A percentile compares a stretch with the other conserved stretches of the same genome.
Evolutionary conservation across 345 rosid species (phyloP).

Genomic region (Salix purpurea): DNA sequence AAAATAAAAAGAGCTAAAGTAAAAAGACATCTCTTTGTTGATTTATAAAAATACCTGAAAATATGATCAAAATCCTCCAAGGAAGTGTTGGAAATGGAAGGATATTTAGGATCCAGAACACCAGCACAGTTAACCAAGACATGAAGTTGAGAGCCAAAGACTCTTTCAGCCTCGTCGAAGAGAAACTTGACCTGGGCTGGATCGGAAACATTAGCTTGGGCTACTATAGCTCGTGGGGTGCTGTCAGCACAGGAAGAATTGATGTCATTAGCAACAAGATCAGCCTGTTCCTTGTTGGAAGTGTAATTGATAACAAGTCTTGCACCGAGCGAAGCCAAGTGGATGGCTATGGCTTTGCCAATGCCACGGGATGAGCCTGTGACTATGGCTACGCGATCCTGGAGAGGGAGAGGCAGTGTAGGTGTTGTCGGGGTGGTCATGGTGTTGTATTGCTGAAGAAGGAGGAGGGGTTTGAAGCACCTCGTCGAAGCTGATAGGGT

Average conservation of each 20-base stretch:
- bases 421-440: background rate
- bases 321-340: conserved; percentile 35
- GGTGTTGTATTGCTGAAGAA: background rate
- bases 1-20: background rate
- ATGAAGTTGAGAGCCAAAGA: conserved; percentile 29
- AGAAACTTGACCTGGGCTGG: conserved; percentile 34
- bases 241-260: conserved; percentile 7
- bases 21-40: background rate
- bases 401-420: conserved; percentile 12
- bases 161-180: conserved; percentile 33
- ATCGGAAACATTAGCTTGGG: conserved; percentile 29
- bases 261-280: conserved; percentile 21
- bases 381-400: conserved; percentile 34
- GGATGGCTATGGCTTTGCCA: conserved; percentile 33
- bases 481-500: too few species aligned
- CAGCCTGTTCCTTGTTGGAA: conserved; percentile 27
- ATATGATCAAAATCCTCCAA: conserved; percentile 35
- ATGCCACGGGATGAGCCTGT: conserved; percentile 41
- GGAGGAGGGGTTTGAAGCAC: too few species aligned
- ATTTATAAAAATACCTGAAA: conserved; percentile 20
- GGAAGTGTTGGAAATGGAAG: conserved; percentile 29
- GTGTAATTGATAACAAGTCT: conserved; percentile 32
- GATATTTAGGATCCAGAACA: conserved; percentile 22
- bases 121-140: conserved; percentile 41
- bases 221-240: conserved; percentile 19